Evolutionary conservation across 257 asterid genomes (phyloP).

Genomic region (Plantago major): DNA sequence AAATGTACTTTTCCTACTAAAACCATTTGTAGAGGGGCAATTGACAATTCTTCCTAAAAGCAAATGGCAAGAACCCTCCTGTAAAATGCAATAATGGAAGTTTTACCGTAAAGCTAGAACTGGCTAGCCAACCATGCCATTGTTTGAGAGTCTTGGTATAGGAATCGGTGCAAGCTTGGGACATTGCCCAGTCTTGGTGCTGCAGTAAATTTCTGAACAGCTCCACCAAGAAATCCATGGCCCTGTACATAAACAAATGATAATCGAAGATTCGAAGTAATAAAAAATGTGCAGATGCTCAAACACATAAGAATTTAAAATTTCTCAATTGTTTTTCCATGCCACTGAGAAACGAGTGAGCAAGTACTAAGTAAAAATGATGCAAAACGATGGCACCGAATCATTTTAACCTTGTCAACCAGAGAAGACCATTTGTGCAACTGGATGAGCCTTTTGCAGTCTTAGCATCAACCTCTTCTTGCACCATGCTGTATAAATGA

Average conservation of each 20-base stretch:
- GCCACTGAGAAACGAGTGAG: slow-evolving; percentile 10
- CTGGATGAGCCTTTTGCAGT: slow-evolving; percentile 93
- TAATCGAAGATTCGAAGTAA: slow-evolving; percentile 13
- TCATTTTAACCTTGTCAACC: slow-evolving; percentile 83
- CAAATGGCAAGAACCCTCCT: neutral
- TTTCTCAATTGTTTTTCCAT: neutral
- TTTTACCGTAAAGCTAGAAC: slow-evolving; percentile 83
- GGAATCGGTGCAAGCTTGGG: slow-evolving; percentile 85
- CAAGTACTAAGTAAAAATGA: slow-evolving; percentile 9
- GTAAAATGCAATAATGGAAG: slow-evolving; percentile 2
- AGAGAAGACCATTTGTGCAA: slow-evolving; percentile 94
- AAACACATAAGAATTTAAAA: slow-evolving; percentile 11
- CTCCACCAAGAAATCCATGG: slow-evolving; percentile 92
- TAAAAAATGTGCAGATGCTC: slow-evolving; percentile 8
- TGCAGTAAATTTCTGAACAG: slow-evolving; percentile 69
- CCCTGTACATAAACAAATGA: slow-evolving; percentile 44
- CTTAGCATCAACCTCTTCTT: slow-evolving; percentile 85
- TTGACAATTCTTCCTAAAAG: no score
- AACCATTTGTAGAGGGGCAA: no score
- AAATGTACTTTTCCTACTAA: no score
- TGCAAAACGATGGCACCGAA: slow-evolving; percentile 5
- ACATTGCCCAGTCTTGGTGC: slow-evolving; percentile 87
- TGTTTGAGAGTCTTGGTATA: slow-evolving; percentile 76
- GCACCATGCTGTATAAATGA: slow-evolving; percentile 76
- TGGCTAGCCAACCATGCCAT: slow-evolving; percentile 98